A percentile compares a stretch with the other conserved stretches of the same genome.
These are phyloP conservation scores for Suillus sp. DNA, from an alignment of 768 basidiomycete genomes.

Conservation along the genomic window DNA sequence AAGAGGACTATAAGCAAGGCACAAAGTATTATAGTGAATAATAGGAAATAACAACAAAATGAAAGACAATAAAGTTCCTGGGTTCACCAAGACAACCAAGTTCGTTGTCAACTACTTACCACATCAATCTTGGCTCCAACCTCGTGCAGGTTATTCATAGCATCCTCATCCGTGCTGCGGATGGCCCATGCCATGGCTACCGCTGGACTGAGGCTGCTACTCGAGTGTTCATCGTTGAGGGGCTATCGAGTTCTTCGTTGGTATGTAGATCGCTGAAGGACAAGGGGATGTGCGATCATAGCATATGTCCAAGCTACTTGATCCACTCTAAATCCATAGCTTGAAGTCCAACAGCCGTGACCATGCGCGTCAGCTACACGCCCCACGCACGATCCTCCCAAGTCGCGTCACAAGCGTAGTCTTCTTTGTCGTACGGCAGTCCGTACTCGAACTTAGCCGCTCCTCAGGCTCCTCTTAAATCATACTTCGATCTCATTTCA, in stretches of 20 bases:
- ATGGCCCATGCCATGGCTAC: too few species aligned
- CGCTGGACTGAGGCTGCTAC: too few species aligned
- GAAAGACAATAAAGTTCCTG: slow-evolving; percentile 1
- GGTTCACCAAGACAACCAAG: slow-evolving; percentile 9
- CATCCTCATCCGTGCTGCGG: too few species aligned
- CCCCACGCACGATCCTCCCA: too few species aligned
- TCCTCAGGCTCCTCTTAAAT: too few species aligned
- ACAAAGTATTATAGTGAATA: slow-evolving; percentile 2
- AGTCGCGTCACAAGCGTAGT: too few species aligned
- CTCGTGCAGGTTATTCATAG: too few species aligned
- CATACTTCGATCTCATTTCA: too few species aligned
- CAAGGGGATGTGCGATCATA: neutral
- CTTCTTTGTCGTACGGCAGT: too few species aligned
- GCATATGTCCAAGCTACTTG: neutral
- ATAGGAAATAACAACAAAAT: slow-evolving; percentile 3
- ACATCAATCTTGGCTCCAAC: neutral
- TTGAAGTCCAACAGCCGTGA: neutral
- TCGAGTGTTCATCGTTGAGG: too few species aligned
- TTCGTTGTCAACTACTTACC: slow-evolving; percentile 8
- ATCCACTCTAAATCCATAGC: neutral
- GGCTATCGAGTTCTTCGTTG: neutral
- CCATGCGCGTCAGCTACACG: too few species aligned
- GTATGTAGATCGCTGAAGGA: neutral
- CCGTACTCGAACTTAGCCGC: too few species aligned
- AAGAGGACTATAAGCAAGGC: slow-evolving; percentile 9